Conservation (phyloP, 192 early-diverging fungal species). For the Dissophora globulifera region DNA sequence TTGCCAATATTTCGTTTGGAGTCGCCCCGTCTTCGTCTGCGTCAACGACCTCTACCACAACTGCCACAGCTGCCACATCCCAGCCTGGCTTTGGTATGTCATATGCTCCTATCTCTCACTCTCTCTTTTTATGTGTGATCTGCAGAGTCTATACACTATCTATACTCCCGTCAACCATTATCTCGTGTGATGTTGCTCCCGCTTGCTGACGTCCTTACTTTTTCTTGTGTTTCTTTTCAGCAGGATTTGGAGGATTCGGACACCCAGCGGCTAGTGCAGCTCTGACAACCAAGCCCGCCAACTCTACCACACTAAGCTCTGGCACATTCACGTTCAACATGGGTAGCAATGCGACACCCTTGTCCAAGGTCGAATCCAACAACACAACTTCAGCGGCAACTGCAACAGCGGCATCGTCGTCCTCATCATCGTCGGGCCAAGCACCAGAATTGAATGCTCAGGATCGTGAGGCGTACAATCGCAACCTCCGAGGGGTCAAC, state of each 20-base stretch:
- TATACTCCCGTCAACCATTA: no score
- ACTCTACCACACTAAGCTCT: background rate
- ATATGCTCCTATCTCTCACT: background rate
- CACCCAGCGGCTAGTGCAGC: background rate
- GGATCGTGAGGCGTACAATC: conserved; percentile 27
- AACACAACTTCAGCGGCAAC: no score
- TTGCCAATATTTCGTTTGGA: conserved; percentile 14
- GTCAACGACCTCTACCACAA: background rate
- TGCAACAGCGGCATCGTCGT: no score
- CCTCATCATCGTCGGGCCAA: background rate
- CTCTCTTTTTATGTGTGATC: no score
- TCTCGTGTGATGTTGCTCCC: background rate
- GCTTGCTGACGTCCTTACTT: background rate
- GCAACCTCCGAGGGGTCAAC: conserved; percentile 25
- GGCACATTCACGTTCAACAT: conserved; percentile 36
- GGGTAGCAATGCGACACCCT: conserved; percentile 27
- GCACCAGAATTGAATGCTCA: background rate
- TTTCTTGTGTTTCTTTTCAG: background rate
- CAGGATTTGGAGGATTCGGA: background rate
- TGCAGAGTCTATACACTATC: no score
- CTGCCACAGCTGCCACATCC: background rate
- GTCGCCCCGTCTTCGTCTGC: background rate
- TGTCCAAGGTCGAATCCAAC: background rate
- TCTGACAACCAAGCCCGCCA: background rate
- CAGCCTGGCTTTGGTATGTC: conserved; percentile 2